phyloP scores from a whole-genome alignment of 768 basidiomycete species.

The Russula sp. region DNA sequence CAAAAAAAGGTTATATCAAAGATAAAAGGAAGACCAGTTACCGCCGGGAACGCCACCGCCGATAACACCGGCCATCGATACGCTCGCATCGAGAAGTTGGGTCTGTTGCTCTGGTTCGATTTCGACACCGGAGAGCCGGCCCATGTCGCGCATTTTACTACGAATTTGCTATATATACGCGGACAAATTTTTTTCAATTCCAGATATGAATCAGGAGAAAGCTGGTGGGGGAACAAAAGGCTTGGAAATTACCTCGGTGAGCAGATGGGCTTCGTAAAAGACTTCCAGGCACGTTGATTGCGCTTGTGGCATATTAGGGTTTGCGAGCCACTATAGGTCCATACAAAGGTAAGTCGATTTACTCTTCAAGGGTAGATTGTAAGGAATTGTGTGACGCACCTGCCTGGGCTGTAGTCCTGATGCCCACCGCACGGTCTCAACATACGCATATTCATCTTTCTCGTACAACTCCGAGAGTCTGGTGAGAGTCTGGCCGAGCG shows the following conservation, averaged over 20 bases:
- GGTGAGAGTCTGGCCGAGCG: constrained; percentile 52
- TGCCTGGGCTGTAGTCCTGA: constrained; percentile 58
- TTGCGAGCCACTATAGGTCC: constrained; percentile 54
- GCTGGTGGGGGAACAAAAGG: background rate
- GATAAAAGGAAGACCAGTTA: constrained; percentile 40
- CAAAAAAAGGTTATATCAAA: background rate
- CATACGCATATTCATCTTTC: constrained; percentile 50
- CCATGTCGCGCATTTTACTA: constrained; percentile 80
- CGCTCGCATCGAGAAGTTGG: constrained; percentile 71
- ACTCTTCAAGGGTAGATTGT: background rate
- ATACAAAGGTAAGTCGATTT: background rate
- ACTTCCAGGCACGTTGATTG: constrained; percentile 48
- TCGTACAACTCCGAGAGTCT: constrained; percentile 51
- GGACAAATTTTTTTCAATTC: background rate
- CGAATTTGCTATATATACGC: constrained; percentile 63
- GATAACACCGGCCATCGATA: constrained; percentile 76
- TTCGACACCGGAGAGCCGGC: constrained; percentile 66
- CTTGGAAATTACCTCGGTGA: constrained; percentile 51
- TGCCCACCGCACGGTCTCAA: constrained; percentile 57
- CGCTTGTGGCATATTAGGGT: constrained; percentile 47
- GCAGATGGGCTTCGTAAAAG: constrained; percentile 55
- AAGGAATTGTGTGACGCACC: constrained; percentile 37
- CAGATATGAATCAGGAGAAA: constrained; percentile 5
- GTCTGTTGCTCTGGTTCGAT: constrained; percentile 93
- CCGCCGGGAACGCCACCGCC: constrained; percentile 97